These are phyloP conservation scores for Croton setiger DNA, from an alignment of 441 rosid genomes.

Conservation along the genomic window DNA sequence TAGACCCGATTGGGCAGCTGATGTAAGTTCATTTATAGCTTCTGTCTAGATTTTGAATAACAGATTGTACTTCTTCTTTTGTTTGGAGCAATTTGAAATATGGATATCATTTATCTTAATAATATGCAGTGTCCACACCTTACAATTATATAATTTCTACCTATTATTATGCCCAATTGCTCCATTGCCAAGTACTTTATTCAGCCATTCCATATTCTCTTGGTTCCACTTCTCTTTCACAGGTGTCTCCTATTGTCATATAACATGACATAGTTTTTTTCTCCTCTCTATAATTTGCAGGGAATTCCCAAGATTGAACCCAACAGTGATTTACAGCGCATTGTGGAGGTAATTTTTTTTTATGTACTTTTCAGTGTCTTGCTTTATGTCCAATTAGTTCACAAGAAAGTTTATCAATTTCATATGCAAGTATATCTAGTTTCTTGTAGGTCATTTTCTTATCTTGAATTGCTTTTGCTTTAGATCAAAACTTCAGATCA, in stretches of 20 bases:
- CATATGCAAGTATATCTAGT: background rate
- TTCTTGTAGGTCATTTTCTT: conserved; percentile 12
- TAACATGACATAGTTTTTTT: conserved; percentile 3
- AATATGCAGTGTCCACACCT: background rate
- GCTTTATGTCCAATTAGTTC: background rate
- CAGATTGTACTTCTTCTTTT: conserved; percentile 11
- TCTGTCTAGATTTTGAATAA: conserved; percentile 2
- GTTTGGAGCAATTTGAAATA: background rate
- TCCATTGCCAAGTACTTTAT: background rate
- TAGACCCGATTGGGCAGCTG: conserved; percentile 87
- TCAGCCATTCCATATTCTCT: background rate
- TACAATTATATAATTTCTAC: background rate
- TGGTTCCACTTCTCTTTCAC: conserved; percentile 3
- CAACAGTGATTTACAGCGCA: conserved; percentile 74
- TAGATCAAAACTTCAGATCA: conserved; percentile 82
- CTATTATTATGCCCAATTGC: background rate
- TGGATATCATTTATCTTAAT: background rate
- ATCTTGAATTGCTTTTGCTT: conserved; percentile 21
- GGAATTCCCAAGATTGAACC: conserved; percentile 87
- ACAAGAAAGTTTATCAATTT: background rate
- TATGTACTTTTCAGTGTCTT: background rate
- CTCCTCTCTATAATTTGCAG: conserved; percentile 31
- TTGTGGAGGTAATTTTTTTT: conserved; percentile 64
- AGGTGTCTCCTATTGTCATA: background rate
- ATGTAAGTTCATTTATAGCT: conserved; percentile 47